A percentile compares a stretch with the other conserved stretches of the same genome.
Conservation (phyloP, 2,329 filamentous ascomycete species). For the Aspergillus sp. region DNA sequence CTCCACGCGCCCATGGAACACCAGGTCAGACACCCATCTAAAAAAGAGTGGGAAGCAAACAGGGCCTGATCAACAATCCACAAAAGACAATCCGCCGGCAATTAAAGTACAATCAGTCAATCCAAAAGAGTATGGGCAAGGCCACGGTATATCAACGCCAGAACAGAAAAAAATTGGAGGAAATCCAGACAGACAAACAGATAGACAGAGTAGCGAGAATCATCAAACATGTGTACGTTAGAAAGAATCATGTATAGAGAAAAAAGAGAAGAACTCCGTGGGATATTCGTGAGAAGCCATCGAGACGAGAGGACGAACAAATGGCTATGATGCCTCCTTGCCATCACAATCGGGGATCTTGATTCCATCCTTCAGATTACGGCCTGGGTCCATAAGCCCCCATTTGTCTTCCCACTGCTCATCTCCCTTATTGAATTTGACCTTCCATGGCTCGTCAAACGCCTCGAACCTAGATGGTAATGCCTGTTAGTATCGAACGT, state of each 20-base stretch:
- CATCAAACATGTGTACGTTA: conserved; percentile 18
- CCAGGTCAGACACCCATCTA: neutral
- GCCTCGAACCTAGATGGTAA: conserved; percentile 71
- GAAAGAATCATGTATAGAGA: conserved; percentile 18
- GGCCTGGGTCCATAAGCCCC: conserved; percentile 83
- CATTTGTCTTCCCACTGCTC: conserved; percentile 93
- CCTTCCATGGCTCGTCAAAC: conserved; percentile 97
- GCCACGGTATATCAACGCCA: conserved; percentile 4
- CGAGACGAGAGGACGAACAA: neutral
- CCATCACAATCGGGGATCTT: conserved; percentile 85
- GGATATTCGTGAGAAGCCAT: no score
- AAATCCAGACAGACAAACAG: conserved; percentile 1
- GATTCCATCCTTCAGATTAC: conserved; percentile 79
- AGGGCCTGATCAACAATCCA: neutral
- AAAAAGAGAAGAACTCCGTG: neutral
- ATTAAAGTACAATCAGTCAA: conserved; percentile 15
- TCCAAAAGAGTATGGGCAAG: neutral
- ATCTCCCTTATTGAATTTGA: conserved; percentile 63
- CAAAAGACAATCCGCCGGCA: neutral
- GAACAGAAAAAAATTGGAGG: neutral
- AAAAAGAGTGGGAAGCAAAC: neutral
- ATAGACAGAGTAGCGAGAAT: neutral
- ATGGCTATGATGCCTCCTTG: conserved; percentile 55
- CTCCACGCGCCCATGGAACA: neutral
- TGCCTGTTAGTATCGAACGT: conserved; percentile 15